Base-by-base conservation (phyloP, 495 filamentous ascomycete species). In the Massariosphaeria phaeospora region DNA sequence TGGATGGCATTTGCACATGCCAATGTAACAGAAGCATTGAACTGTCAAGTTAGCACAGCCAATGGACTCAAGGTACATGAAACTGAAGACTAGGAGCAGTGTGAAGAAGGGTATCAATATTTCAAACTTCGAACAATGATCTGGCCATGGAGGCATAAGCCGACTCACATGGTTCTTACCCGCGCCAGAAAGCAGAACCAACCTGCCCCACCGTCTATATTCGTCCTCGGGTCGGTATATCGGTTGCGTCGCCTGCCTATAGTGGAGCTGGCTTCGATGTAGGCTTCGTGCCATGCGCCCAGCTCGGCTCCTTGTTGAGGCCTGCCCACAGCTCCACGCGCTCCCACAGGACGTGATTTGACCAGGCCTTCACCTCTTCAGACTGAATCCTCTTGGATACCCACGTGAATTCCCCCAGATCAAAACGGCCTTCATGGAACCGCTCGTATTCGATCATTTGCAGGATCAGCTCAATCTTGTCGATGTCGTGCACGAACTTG, bases 381-480 rank as follows among this genome's bases (percentile, higher is more conserved):
- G 91, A 70, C 58, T 78, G 77, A 53, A 98, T 83, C 47, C 75
- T 77, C n/a, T 63, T 71, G 31, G 84, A 81, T 42, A 95, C 93
- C 51, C 80, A 80, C 20, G 80, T 69, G 63, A 98, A 97, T 70
- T 97, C 93, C 21, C 82, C 77, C 36, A 98, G 73, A 68, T 96
- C 88, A 47, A 87, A 67, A 58, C 70, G 57, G 38, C 79, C 76
- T 29, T 83, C 68, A 24, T 79, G 70, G 11, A 75, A 72, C 62
- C 85, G 87, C 79, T 98, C 93, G 67, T 98, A 98, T 69, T 98
- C 93, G 18, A 96, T 75, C 85, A 95, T 96, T 74, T 98, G 93
- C 67, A 93, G 70, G 39, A 98, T 68, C 31, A 98, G 72, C 73
- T 98, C 93, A 67, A 97, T 83, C 77, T 96, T 96, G 69, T 98